Conservation (phyloP, 169 alveolate species). For the Cryptosporidium tyzzeri region DNA sequence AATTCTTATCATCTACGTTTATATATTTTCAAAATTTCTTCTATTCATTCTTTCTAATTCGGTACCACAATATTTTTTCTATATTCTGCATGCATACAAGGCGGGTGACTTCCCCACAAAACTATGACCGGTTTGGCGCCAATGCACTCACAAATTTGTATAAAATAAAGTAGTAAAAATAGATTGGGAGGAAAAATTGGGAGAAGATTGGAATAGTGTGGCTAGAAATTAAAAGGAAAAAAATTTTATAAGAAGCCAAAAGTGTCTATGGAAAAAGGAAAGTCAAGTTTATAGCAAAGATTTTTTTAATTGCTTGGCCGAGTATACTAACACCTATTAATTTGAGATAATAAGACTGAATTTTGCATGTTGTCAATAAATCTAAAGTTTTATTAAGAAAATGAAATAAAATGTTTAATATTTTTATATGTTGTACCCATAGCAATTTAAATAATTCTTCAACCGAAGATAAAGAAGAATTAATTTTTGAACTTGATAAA, state of each 20-base stretch:
- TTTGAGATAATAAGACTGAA: not conserved
- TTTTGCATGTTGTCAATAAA: not conserved
- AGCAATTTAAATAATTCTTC: not conserved
- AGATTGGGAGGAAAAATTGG: slow-evolving; percentile 14
- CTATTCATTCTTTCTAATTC: not conserved
- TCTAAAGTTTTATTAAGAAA: not conserved
- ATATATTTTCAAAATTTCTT: not conserved
- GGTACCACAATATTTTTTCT: not conserved
- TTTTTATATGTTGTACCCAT: slow-evolving; percentile 24
- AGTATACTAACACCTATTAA: not conserved
- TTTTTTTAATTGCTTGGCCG: too few species aligned
- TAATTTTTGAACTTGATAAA: not conserved
- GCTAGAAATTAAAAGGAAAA: not conserved
- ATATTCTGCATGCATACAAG: not conserved
- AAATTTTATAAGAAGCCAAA: not conserved
- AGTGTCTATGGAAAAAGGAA: not conserved
- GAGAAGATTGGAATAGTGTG: slow-evolving; percentile 10
- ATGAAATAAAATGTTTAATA: slow-evolving; percentile 6
- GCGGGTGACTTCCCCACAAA: slow-evolving; percentile 50
- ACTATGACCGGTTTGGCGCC: slow-evolving; percentile 34
- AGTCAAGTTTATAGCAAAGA: not conserved
- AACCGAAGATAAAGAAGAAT: slow-evolving; percentile 1
- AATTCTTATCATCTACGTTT: too few species aligned
- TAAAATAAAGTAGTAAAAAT: not conserved
- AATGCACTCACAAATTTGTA: slow-evolving; percentile 39